Evolutionary conservation across 2,329 filamentous ascomycete species (phyloP).

Genomic region (Penicillium sumatraense): DNA sequence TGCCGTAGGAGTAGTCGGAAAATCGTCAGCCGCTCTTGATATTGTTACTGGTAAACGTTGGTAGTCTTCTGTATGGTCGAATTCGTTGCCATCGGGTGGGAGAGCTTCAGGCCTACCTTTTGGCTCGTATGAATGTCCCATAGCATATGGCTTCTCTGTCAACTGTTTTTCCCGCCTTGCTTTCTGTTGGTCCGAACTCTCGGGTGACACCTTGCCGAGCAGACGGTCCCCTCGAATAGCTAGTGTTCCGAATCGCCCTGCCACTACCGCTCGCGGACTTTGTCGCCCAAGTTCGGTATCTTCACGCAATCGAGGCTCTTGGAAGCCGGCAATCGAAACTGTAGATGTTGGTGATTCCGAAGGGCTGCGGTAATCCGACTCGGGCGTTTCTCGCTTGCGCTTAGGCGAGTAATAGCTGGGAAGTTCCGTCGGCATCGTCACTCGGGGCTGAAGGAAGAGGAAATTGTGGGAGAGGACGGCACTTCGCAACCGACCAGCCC

Average conservation of each 20-base stretch:
- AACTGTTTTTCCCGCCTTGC: slow-evolving; percentile 7
- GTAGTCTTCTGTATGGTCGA: slow-evolving; percentile 8
- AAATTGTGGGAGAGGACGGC: slow-evolving; percentile 20
- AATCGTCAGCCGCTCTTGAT: slow-evolving; percentile 2
- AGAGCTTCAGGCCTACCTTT: slow-evolving; percentile 26
- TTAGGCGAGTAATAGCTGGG: slow-evolving; percentile 36
- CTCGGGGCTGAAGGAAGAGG: slow-evolving; percentile 30
- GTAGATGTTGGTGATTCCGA: slow-evolving; percentile 40
- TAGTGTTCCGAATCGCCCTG: slow-evolving; percentile 45
- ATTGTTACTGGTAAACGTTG: slow-evolving; percentile 1
- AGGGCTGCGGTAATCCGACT: slow-evolving; percentile 33
- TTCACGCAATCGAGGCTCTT: slow-evolving; percentile 36
- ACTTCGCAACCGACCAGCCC: slow-evolving; percentile 17
- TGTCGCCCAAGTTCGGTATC: slow-evolving; percentile 38
- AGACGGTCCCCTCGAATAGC: slow-evolving; percentile 41
- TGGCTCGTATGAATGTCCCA: slow-evolving; percentile 8
- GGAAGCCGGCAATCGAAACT: slow-evolving; percentile 34
- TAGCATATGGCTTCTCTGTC: slow-evolving; percentile 19
- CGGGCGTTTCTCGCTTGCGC: slow-evolving; percentile 40
- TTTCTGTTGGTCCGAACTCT: slow-evolving; percentile 15
- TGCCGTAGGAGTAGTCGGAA: slow-evolving; percentile 8
- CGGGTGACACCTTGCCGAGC: slow-evolving; percentile 20
- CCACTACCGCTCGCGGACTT: slow-evolving; percentile 46
- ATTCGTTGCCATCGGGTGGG: slow-evolving; percentile 11
- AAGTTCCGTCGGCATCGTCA: slow-evolving; percentile 36